Conservation (phyloP, 2,329 filamentous ascomycete species). For the Hypoxylon sp. region DNA sequence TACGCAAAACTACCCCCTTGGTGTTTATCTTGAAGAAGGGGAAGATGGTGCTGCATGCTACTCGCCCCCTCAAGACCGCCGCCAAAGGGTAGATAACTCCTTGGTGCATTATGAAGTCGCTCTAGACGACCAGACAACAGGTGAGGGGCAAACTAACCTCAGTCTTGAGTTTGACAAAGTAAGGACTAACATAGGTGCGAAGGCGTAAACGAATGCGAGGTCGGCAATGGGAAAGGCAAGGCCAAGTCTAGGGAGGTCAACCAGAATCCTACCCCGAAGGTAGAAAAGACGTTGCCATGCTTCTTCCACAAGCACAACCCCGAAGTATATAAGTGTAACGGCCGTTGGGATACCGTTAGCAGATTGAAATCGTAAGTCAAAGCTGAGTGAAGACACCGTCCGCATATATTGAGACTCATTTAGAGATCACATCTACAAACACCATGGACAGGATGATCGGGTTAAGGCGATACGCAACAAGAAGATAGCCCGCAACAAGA, state of each 20-base stretch:
- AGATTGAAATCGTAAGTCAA: conserved; percentile 9
- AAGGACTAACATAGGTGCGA: not conserved
- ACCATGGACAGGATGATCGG: not conserved
- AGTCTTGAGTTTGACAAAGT: no score
- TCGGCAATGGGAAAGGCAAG: not conserved
- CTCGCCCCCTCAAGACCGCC: no score
- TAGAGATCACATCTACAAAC: conserved; percentile 5
- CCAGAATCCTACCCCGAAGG: not conserved
- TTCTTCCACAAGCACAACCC: conserved; percentile 2
- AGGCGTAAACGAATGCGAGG: not conserved
- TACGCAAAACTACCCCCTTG: no score
- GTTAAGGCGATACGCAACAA: no score
- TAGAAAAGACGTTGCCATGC: not conserved
- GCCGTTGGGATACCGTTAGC: not conserved
- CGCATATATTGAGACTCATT: not conserved
- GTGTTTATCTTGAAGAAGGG: no score
- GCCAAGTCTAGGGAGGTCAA: conserved; percentile 1
- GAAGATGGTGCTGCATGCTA: no score
- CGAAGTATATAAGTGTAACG: not conserved
- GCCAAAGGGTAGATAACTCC: no score
- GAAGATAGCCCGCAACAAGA: not conserved
- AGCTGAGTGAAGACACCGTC: not conserved
- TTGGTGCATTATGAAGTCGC: no score
- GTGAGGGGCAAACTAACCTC: no score
- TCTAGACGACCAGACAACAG: no score